Base-by-base conservation (phyloP, 306 rosid species). In the Prunus mongolica region DNA sequence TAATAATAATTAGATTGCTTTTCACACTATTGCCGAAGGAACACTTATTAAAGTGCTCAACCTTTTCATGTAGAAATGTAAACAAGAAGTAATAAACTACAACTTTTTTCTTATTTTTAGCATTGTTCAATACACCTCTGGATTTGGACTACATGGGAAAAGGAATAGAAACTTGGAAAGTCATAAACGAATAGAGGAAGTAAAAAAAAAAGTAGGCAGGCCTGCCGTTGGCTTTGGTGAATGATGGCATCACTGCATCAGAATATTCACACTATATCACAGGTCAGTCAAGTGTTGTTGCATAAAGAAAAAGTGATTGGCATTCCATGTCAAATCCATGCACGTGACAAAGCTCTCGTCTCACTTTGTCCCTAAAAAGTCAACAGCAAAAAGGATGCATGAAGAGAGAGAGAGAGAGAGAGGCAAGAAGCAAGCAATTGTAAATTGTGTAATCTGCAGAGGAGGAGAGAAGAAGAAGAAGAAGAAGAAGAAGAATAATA, bases 291-390 rank as follows among this genome's bases (percentile, higher is more conserved):
- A 3, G 0, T 65, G 24, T 14, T 72, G 64, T 79, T 38, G 69
- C 25, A 57, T 55, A 44, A 12, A 57, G 25, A 45, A 72, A 60
- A 65, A 49, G 71, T 79, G 71, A 61, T 85, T 44, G 82, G 78
- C 50, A 73, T 81, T 76, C 73, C 82, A 69, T 79, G 93, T 87
- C 93, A 82, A 87, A 87, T 86, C 92, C 92, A 89, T 87, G 90
- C 93, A 87, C 89, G 93, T 89, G 93, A 87, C 57, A 18, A 49
- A 51, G 78, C 75, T 77, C 79, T 69, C 8, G 19, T 52, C 20
- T 34, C 0, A 41, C 57, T 28, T 15, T n/a, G 67, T 4, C 19
- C 10, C n/a, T 28, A 12, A 58, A 75, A 80, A 85, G 90, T 84
- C 96, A 87, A 87, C 85, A 78, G 52, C 24, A 80, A 2, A 61